Percentiles rank a stretch among this genome's conserved stretches.
Evolutionary conservation across 2,329 filamentous ascomycete genomes (phyloP).

Genomic region (Microsporum canis): DNA sequence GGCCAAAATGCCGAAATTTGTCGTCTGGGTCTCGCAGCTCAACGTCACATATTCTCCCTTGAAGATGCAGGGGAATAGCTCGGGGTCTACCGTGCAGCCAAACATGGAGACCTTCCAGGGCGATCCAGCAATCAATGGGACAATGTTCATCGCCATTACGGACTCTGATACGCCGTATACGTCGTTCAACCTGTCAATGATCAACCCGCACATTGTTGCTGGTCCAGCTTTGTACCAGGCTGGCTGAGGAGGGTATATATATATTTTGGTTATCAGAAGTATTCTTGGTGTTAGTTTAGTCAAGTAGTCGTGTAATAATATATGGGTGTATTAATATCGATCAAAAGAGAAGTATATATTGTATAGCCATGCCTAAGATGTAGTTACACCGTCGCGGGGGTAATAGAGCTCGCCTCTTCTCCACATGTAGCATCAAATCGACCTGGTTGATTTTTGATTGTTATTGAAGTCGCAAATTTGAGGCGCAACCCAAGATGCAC

Average conservation of each 20-base stretch:
- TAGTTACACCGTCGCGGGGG: not conserved
- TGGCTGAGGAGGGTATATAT: constrained; percentile 42
- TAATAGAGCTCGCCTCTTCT: not conserved
- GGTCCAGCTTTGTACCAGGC: constrained; percentile 63
- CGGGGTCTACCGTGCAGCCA: constrained; percentile 43
- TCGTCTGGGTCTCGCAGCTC: constrained; percentile 66
- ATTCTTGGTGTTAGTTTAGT: not conserved
- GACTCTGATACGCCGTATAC: constrained; percentile 58
- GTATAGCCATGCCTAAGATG: not conserved
- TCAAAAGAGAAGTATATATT: not conserved
- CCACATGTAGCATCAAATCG: not conserved
- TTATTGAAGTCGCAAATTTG: not conserved
- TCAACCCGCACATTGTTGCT: constrained; percentile 67
- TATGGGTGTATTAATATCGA: not conserved
- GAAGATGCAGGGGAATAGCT: constrained; percentile 20
- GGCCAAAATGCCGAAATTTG: constrained; percentile 52
- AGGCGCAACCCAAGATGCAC: not conserved
- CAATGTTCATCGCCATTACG: constrained; percentile 68
- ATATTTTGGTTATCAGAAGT: not conserved
- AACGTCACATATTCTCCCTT: constrained; percentile 60
- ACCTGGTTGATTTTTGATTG: not conserved
- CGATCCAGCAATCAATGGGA: constrained; percentile 62
- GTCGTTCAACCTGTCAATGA: constrained; percentile 60
- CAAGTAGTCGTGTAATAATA: not conserved
- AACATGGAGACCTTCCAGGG: constrained; percentile 54